Percentiles rank a stretch among this genome's conserved stretches.
Conservation (phyloP, 345 rosid genomes). For the Hevea brasiliensis region DNA sequence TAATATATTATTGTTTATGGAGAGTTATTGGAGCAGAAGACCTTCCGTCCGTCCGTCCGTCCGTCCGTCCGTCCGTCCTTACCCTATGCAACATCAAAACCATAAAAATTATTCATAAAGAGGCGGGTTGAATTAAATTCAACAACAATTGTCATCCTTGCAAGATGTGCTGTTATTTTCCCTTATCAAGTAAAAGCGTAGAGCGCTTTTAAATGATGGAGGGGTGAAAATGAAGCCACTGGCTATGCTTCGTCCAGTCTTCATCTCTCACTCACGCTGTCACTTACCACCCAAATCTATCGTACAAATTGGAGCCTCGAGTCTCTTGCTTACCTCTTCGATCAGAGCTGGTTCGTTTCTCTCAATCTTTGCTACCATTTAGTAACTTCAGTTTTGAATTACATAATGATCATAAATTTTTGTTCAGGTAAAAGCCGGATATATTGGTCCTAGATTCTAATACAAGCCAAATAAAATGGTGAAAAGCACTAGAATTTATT, state of each 20-base stretch:
- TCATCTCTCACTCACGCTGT: slow-evolving; percentile 9
- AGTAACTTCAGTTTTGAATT: background rate
- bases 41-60: no score
- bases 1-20: no score
- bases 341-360: slow-evolving; percentile 31
- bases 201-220: background rate
- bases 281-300: slow-evolving; percentile 10
- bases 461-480: slow-evolving; percentile 62
- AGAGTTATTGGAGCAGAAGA: no score
- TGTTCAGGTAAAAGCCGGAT: slow-evolving; percentile 40
- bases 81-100: no score
- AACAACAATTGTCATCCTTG: no score
- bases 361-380: background rate
- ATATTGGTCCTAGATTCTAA: slow-evolving; percentile 28
- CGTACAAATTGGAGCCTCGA: slow-evolving; percentile 10
- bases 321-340: slow-evolving; percentile 33
- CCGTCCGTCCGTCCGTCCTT: no score
- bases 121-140: no score
- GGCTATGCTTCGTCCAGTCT: slow-evolving; percentile 29
- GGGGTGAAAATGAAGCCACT: slow-evolving; percentile 32
- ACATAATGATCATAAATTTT: no score
- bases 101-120: no score
- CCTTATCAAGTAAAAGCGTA: background rate
- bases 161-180: background rate
- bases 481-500: slow-evolving; percentile 38